Percentiles rank a stretch among this genome's conserved stretches.
Conservation (phyloP, 2,329 filamentous ascomycete species). For the Spiromastix sp. region DNA sequence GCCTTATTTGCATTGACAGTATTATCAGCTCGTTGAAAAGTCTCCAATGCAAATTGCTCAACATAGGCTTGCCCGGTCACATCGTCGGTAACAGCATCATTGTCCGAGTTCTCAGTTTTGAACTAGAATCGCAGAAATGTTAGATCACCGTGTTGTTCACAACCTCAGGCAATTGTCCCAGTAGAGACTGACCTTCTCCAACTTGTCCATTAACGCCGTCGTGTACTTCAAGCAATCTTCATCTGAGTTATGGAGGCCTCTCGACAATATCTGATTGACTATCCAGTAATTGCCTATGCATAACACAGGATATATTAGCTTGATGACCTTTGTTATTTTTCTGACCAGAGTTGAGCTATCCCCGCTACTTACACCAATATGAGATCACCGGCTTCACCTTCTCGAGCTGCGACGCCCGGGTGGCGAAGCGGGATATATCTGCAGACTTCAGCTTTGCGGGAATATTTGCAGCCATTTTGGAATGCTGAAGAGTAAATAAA, state of each 20-base stretch:
- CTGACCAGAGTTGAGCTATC: background rate
- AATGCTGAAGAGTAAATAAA: slow-evolving; percentile 1
- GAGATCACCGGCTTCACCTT: slow-evolving; percentile 75
- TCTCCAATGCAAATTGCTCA: slow-evolving; percentile 85
- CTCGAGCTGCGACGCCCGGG: slow-evolving; percentile 75
- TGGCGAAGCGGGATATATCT: slow-evolving; percentile 75
- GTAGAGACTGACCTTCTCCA: slow-evolving; percentile 55
- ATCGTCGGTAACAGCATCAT: slow-evolving; percentile 81
- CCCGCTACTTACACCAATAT: slow-evolving; percentile 78
- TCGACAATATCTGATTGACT: slow-evolving; percentile 79
- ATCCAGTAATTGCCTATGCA: slow-evolving; percentile 74
- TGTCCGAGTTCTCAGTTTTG: slow-evolving; percentile 61
- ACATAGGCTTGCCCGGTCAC: slow-evolving; percentile 81
- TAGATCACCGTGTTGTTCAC: background rate
- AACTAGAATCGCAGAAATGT: slow-evolving; percentile 36
- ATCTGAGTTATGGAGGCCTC: slow-evolving; percentile 66
- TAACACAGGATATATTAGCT: background rate
- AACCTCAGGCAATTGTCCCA: background rate
- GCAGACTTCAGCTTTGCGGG: slow-evolving; percentile 65
- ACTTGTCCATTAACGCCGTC: slow-evolving; percentile 74
- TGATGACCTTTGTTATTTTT: background rate
- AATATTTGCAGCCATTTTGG: slow-evolving; percentile 59
- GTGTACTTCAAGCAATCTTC: slow-evolving; percentile 74
- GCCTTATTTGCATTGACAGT: slow-evolving; percentile 74
- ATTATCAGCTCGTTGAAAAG: slow-evolving; percentile 73